These are phyloP conservation scores for Castanea mollissima DNA, from an alignment of 306 rosid species.

Conservation along the genomic window DNA sequence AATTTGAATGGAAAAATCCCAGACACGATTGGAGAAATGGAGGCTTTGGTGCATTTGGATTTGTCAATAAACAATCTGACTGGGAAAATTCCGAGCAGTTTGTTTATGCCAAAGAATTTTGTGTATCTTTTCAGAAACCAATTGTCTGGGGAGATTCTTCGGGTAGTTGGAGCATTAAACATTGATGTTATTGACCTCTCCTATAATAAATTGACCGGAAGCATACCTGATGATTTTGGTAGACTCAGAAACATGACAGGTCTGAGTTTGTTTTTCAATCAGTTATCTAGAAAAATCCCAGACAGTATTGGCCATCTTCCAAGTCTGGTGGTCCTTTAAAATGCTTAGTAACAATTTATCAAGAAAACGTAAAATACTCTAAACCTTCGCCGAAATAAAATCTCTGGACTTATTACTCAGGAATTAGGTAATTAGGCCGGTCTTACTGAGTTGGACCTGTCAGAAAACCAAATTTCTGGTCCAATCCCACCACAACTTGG, in stretches of 20 bases:
- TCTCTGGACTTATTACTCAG: slow-evolving; percentile 52
- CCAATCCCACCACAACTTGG: slow-evolving; percentile 43
- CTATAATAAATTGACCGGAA: slow-evolving; percentile 39
- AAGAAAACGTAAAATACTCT: slow-evolving; percentile 40
- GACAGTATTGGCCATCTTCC: slow-evolving; percentile 52
- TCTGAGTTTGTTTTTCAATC: slow-evolving; percentile 41
- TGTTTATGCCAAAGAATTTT: slow-evolving; percentile 51
- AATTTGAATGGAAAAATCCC: slow-evolving; percentile 64
- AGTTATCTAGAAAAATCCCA: slow-evolving; percentile 61
- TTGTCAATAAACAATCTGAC: slow-evolving; percentile 30
- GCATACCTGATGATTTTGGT: slow-evolving; percentile 58
- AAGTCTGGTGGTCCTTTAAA: slow-evolving; percentile 30
- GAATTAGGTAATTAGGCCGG: slow-evolving; percentile 31
- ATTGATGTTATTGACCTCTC: slow-evolving; percentile 45
- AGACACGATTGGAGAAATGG: slow-evolving; percentile 46
- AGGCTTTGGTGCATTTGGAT: slow-evolving; percentile 49
- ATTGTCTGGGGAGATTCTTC: slow-evolving; percentile 58
- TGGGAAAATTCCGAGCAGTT: slow-evolving; percentile 50
- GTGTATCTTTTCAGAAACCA: slow-evolving; percentile 37
- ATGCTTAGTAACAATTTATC: slow-evolving; percentile 49
- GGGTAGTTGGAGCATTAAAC: slow-evolving; percentile 39
- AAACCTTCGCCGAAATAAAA: slow-evolving; percentile 46
- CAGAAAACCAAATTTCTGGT: slow-evolving; percentile 68
- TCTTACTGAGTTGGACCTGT: slow-evolving; percentile 57
- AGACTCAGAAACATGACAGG: slow-evolving; percentile 39